Conservation (phyloP, 345 rosid species). For the Cardamine chenopodiifolia region DNA sequence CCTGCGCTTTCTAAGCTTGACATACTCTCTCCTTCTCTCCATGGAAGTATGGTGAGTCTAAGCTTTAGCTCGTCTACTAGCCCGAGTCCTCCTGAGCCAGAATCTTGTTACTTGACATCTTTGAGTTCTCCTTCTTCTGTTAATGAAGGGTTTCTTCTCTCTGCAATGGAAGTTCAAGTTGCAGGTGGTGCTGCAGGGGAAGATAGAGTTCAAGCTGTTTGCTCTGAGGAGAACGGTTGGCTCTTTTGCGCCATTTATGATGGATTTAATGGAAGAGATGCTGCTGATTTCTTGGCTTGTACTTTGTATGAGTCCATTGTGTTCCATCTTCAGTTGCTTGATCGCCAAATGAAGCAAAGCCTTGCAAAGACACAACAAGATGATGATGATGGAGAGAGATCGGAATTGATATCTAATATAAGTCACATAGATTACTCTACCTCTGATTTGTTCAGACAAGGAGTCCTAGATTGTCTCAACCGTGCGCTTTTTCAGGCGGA, state of each 20-base stretch:
- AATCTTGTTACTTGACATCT: constrained; percentile 57
- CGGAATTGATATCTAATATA: constrained; percentile 37
- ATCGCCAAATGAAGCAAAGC: constrained; percentile 58
- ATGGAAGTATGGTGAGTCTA: constrained; percentile 70
- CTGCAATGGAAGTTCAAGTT: constrained; percentile 77
- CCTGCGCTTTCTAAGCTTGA: constrained; percentile 80
- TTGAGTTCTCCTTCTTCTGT: constrained; percentile 63
- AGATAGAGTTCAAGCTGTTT: constrained; percentile 97
- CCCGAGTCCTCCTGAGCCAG: constrained; percentile 62
- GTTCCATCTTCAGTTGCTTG: constrained; percentile 57
- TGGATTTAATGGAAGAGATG: constrained; percentile 97
- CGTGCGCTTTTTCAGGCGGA: constrained; percentile 81
- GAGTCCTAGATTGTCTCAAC: constrained; percentile 78
- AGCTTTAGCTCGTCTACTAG: constrained; percentile 80
- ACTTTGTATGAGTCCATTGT: constrained; percentile 81
- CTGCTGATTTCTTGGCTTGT: constrained; percentile 97
- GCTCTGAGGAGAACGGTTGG: constrained; percentile 96
- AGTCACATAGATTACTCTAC: constrained; percentile 39
- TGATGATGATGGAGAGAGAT: constrained; percentile 33
- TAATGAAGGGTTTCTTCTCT: constrained; percentile 62
- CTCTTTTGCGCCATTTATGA: constrained; percentile 90
- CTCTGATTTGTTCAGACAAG: constrained; percentile 57
- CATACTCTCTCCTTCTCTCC: constrained; percentile 84
- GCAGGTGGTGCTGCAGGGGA: constrained; percentile 99
- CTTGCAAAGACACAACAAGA: constrained; percentile 18